A percentile compares a stretch with the other conserved stretches of the same genome.
These are phyloP conservation scores for Rhodotorula babjevae DNA, from an alignment of 768 basidiomycete species.

Conservation along the genomic window DNA sequence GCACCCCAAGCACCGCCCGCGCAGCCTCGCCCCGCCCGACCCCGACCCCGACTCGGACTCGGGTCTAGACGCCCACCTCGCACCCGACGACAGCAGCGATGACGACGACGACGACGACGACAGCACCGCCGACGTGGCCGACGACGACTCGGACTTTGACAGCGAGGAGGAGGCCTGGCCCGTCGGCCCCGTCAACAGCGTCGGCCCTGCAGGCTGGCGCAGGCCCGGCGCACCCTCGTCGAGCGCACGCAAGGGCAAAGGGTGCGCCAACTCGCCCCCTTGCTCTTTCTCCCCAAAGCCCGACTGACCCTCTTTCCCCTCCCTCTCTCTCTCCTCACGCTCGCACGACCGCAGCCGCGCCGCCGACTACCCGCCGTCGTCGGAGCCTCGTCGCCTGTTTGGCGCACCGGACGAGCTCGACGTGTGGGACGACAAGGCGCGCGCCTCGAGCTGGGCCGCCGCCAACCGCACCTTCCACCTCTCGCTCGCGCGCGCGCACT, in stretches of 20 bases:
- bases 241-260: conserved; percentile 12
- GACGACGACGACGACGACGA: conserved; percentile 5
- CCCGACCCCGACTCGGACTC: neutral
- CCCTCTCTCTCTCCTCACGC: neutral
- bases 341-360: conserved; percentile 1
- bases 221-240: neutral
- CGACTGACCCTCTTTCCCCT: neutral
- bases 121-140: neutral
- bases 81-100: neutral
- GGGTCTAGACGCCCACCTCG: no score
- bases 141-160: conserved; percentile 10
- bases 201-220: conserved; percentile 19
- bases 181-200: conserved; percentile 28
- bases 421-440: conserved; percentile 21
- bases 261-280: no score
- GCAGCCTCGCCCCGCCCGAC: neutral
- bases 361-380: neutral
- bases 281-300: no score
- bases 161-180: conserved; percentile 38
- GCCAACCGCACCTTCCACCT: conserved; percentile 36
- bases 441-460: conserved; percentile 31
- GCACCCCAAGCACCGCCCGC: neutral
- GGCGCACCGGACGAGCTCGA: conserved; percentile 21
- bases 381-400: neutral
- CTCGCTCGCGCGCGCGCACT: conserved; percentile 27